Evolutionary conservation across 2,329 filamentous ascomycete species (phyloP).

Genomic region (Trichoderma asperellum): DNA sequence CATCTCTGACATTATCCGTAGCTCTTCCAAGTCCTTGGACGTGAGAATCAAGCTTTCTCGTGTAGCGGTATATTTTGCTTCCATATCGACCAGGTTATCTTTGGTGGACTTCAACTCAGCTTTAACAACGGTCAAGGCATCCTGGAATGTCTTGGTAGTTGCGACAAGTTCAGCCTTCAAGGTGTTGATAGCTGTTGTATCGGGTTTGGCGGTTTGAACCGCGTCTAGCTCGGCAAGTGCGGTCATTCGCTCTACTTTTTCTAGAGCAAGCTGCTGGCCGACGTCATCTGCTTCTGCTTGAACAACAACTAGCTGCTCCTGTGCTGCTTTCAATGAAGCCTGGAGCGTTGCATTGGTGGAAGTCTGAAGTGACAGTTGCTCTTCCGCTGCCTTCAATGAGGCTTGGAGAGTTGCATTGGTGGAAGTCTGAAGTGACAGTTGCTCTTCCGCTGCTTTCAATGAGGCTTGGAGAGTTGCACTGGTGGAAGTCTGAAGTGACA

Average conservation of each 20-base stretch:
- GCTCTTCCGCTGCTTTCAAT: conserved; percentile 45
- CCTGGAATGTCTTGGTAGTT: conserved; percentile 53
- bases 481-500: conserved; percentile 43
- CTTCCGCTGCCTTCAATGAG: conserved; percentile 45
- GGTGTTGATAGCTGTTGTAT: conserved; percentile 58
- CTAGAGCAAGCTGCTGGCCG: conserved; percentile 58
- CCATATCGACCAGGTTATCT: conserved; percentile 43
- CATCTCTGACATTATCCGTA: conserved; percentile 55
- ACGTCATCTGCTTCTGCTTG: conserved; percentile 55
- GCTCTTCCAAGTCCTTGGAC: conserved; percentile 58
- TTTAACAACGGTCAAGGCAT: conserved; percentile 44
- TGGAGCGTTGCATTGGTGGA: conserved; percentile 45
- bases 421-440: conserved; percentile 43
- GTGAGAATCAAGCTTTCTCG: conserved; percentile 52
- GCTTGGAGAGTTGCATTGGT: conserved; percentile 44
- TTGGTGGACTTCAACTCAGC: conserved; percentile 43
- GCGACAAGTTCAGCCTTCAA: conserved; percentile 55
- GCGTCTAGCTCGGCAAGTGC: conserved; percentile 65
- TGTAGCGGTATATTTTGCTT: conserved; percentile 39
- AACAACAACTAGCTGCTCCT: conserved; percentile 50
- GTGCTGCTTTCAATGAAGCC: conserved; percentile 44
- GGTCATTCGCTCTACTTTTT: conserved; percentile 64
- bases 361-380: conserved; percentile 43
- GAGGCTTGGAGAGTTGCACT: conserved; percentile 44
- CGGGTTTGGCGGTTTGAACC: conserved; percentile 57